A percentile compares a stretch with the other conserved stretches of the same genome.
These are phyloP conservation scores for Suhomyces taliae DNA, from an alignment of 1,139 yeast species.

Conservation along the genomic window DNA sequence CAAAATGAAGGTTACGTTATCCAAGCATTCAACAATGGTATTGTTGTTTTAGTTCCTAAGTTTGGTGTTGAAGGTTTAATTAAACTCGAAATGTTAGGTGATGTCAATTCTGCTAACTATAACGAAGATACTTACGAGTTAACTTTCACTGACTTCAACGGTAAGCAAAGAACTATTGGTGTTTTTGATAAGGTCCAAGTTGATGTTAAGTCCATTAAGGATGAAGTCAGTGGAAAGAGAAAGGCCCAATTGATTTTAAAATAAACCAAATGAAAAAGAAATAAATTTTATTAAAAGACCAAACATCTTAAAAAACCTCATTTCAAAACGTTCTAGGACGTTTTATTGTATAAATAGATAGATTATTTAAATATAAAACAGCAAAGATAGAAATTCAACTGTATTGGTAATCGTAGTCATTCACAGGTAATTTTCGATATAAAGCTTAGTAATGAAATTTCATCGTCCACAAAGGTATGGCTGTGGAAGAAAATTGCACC, in stretches of 20 bases:
- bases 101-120: slow-evolving; percentile 61
- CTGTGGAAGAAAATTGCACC: no score
- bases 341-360: no score
- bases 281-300: no score
- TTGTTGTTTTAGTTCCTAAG: slow-evolving; percentile 93
- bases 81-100: slow-evolving; percentile 72
- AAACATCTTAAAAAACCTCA: no score
- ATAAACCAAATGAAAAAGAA: slow-evolving; percentile 18
- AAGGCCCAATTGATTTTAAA: slow-evolving; percentile 74
- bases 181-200: slow-evolving; percentile 88
- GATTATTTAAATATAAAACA: no score
- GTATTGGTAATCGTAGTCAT: no score
- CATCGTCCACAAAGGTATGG: no score
- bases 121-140: slow-evolving; percentile 79
- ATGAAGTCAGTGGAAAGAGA: slow-evolving; percentile 89
- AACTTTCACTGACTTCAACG: slow-evolving; percentile 49
- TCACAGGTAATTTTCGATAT: no score
- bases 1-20: slow-evolving; percentile 88
- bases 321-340: no score
- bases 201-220: slow-evolving; percentile 76
- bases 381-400: no score
- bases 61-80: slow-evolving; percentile 96
- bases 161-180: slow-evolving; percentile 50
- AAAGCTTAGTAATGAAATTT: no score
- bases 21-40: slow-evolving; percentile 91